These are phyloP conservation scores for Oryza officinalis DNA, from an alignment of 176 grass and related monocot genomes.

Conservation along the genomic window DNA sequence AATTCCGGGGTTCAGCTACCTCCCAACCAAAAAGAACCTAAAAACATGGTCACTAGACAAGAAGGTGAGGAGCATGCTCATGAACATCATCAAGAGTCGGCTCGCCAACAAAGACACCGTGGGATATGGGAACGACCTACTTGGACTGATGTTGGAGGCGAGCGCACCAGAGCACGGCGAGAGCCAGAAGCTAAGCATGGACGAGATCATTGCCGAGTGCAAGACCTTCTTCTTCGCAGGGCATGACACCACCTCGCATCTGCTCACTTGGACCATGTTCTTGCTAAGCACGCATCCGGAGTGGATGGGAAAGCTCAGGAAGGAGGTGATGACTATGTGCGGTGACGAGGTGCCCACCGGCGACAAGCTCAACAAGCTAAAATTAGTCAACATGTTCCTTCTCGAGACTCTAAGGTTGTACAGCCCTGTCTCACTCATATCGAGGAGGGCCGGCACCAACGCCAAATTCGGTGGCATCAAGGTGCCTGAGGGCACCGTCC, in stretches of 20 bases:
- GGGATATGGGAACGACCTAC: slow-evolving; percentile 39
- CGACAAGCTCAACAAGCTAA: slow-evolving; percentile 32
- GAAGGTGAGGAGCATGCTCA: slow-evolving; percentile 31
- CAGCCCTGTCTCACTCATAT: not conserved
- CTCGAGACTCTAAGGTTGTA: slow-evolving; percentile 40
- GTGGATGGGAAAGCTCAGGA: slow-evolving; percentile 51
- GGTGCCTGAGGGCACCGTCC: not conserved
- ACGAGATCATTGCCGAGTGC: slow-evolving; percentile 64
- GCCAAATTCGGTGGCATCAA: slow-evolving; percentile 26
- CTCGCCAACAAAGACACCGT: not conserved
- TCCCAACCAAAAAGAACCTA: slow-evolving; percentile 29
- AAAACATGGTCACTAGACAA: slow-evolving; percentile 29
- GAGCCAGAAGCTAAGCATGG: slow-evolving; percentile 36
- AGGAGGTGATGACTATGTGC: slow-evolving; percentile 45
- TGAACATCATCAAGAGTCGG: slow-evolving; percentile 4
- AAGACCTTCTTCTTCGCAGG: slow-evolving; percentile 69
- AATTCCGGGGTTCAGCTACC: slow-evolving; percentile 25
- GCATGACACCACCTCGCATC: slow-evolving; percentile 54
- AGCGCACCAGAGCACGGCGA: not conserved
- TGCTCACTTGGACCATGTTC: slow-evolving; percentile 54
- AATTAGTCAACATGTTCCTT: slow-evolving; percentile 41
- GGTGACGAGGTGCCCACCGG: slow-evolving; percentile 20
- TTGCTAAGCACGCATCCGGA: slow-evolving; percentile 50
- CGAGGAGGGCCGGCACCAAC: not conserved
- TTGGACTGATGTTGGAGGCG: slow-evolving; percentile 43